Evolutionary conservation across 192 early-diverging fungal species (phyloP), one percentile per base, ranked within the genome.

Genomic region (Rhizophlyctis rosea): DNA sequence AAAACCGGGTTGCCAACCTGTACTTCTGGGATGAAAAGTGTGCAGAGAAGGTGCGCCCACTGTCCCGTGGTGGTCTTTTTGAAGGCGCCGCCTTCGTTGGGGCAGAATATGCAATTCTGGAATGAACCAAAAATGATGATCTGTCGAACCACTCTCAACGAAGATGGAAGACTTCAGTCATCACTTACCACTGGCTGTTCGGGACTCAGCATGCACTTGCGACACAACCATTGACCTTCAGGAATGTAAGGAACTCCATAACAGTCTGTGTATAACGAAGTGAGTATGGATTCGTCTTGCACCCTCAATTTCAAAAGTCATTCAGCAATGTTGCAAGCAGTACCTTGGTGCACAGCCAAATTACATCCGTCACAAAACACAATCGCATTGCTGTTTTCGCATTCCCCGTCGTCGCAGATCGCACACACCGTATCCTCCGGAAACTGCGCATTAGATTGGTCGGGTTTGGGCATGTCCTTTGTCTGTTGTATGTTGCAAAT

Each of bases 301-400:
- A n/a, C n/a, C n/a, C n/a, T n/a, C n/a, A n/a, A n/a, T n/a, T n/a
- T n/a, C n/a, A n/a, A n/a, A n/a, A n/a, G n/a, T n/a, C n/a, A n/a
- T n/a, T n/a, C n/a, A n/a, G n/a, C n/a, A n/a, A n/a, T n/a, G n/a
- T n/a, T n/a, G n/a, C n/a, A n/a, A n/a, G n/a, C n/a, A 49, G 47
- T 79, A 89, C 88, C 88, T 81, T 99, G 97, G 79, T 99, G 97
- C 7, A 99, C 97, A 1, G 95, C 96, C 52, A 99, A 71, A 70
- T 99, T 95, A 72, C 97, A 99, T 0, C 97, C 97, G 74, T 99
- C 97, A 78, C 97, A 99, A 65, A 96, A 99, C 4, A 99, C 97
- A 53, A 99, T 99, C 0, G 94, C 96, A 68, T 99, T 99, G 69
- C 90, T 88, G 71, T 99, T 99, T 76, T 99, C 97, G 74, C 91